Evolutionary conservation across 495 filamentous ascomycete genomes (phyloP).

Genomic region (Neurospora sp.): DNA sequence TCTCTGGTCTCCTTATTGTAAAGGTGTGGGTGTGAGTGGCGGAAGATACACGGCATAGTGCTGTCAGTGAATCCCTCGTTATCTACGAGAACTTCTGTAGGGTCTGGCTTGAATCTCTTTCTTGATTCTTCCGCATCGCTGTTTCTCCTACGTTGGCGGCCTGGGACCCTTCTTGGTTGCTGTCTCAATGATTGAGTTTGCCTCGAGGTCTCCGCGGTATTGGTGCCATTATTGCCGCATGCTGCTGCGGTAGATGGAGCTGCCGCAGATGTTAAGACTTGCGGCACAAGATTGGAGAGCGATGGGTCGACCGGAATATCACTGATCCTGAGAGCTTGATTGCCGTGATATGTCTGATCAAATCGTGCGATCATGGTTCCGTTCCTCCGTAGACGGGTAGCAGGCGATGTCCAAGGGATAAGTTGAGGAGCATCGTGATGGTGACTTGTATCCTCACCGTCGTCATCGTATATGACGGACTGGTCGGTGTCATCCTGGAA

Average conservation of each 20-base stretch:
- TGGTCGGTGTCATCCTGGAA: conserved; percentile 12
- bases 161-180: not conserved
- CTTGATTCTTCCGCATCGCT: not conserved
- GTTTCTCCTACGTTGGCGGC: not conserved
- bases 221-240: not conserved
- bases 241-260: not conserved
- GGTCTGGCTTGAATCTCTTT: not conserved
- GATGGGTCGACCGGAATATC: conserved; percentile 10
- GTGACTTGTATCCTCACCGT: conserved; percentile 10
- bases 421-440: conserved; percentile 4
- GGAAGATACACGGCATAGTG: conserved; percentile 25
- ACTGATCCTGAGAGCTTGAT: not conserved
- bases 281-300: conserved; percentile 5
- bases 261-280: not conserved
- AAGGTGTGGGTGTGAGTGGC: conserved; percentile 19
- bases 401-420: conserved; percentile 25
- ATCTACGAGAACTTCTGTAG: not conserved
- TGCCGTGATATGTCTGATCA: conserved; percentile 18
- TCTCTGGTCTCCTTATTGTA: conserved; percentile 21
- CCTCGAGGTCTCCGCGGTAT: not conserved
- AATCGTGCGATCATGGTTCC: conserved; percentile 19
- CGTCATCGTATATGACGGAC: conserved; percentile 11
- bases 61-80: conserved; percentile 20
- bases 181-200: not conserved
- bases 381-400: conserved; percentile 19